These are phyloP conservation scores for Violaceomyces palustris DNA, from an alignment of 1,284 basidiomycete species.

Conservation along the genomic window DNA sequence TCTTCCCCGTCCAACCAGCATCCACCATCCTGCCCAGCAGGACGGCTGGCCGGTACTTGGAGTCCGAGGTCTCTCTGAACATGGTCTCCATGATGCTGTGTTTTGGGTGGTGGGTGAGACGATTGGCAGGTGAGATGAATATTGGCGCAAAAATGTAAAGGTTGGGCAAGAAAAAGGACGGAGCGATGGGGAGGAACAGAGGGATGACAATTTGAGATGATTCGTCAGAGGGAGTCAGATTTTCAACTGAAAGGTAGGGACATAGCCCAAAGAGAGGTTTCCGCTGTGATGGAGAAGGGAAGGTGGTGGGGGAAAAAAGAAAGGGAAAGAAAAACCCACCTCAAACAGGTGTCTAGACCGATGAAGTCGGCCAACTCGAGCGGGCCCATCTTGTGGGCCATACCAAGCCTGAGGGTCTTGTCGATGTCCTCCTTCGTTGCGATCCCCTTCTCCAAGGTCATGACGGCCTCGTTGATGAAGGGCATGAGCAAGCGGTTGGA, in stretches of 20 bases:
- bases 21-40: conserved; percentile 92
- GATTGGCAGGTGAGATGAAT: no score
- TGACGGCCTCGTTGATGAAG: conserved; percentile 86
- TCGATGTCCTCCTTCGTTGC: conserved; percentile 93
- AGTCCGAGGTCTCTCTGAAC: conserved; percentile 72
- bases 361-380: conserved; percentile 62
- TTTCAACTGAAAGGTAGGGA: no score
- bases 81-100: conserved; percentile 44
- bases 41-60: conserved; percentile 91
- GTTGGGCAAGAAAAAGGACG: conserved; percentile 2
- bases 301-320: not conserved
- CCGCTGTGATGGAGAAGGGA: no score
- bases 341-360: conserved; percentile 71
- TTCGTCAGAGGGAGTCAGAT: not conserved
- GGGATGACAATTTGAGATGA: conserved; percentile 1
- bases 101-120: conserved; percentile 59
- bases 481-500: conserved; percentile 67
- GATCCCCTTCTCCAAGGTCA: conserved; percentile 84
- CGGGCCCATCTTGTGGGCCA: conserved; percentile 89
- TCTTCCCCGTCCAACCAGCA: conserved; percentile 89
- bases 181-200: conserved; percentile 9
- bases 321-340: not conserved
- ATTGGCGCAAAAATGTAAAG: no score
- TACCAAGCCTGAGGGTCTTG: conserved; percentile 83
- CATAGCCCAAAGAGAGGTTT: no score